These are phyloP conservation scores for Macrophomina phaseolina DNA, from an alignment of 2,329 filamentous ascomycete genomes.

Conservation along the genomic window DNA sequence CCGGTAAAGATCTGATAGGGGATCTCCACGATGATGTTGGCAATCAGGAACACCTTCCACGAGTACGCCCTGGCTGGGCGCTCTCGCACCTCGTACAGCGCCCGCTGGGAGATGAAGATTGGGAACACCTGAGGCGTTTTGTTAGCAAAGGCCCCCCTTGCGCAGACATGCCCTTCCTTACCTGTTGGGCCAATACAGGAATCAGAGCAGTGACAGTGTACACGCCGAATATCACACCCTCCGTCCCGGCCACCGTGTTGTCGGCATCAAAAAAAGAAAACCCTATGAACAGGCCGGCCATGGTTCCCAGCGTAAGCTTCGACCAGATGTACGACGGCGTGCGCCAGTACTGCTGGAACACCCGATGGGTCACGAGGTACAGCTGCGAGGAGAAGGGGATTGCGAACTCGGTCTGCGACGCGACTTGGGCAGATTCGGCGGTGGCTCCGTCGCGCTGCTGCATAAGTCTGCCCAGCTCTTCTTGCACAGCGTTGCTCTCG, in stretches of 20 bases:
- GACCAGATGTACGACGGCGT: conserved; percentile 50
- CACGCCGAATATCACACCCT: conserved; percentile 55
- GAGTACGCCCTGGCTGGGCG: conserved; percentile 73
- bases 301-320: conserved; percentile 32
- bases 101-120: conserved; percentile 63
- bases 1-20: conserved; percentile 69
- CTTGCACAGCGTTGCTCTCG: conserved; percentile 37
- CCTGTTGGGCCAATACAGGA: conserved; percentile 58
- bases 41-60: conserved; percentile 74
- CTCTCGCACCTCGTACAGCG: conserved; percentile 65
- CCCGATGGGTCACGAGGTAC: conserved; percentile 44
- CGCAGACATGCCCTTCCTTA: conserved; percentile 33
- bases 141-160: conserved; percentile 36
- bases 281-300: conserved; percentile 41
- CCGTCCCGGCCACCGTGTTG: conserved; percentile 48
- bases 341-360: conserved; percentile 55
- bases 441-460: background rate
- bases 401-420: conserved; percentile 49
- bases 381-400: conserved; percentile 47
- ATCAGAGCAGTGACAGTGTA: conserved; percentile 55
- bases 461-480: conserved; percentile 37
- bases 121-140: conserved; percentile 58
- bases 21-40: conserved; percentile 74
- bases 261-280: conserved; percentile 52
- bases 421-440: background rate